Evolutionary conservation across 202 grass and related monocot genomes (phyloP), one percentile per base, ranked within the genome.

Genomic region (Cymbopogon flexuosus): DNA sequence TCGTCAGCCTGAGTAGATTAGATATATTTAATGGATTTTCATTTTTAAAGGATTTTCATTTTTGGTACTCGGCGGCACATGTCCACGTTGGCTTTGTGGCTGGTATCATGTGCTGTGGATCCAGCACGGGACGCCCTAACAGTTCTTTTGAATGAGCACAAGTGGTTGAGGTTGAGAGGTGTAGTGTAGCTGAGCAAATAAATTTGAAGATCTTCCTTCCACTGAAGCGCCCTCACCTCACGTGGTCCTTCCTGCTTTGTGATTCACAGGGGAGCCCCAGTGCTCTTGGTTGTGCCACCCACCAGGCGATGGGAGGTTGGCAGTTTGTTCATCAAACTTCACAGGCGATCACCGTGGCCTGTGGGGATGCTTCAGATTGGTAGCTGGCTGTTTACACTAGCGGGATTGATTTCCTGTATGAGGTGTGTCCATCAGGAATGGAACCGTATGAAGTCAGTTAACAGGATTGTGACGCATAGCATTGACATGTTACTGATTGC

Each of bases 111-210:
- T 62, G 10, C 41, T 46, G 64, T 39, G 19, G 47, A 73, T 73
- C 27, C 27, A 73, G 43, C 45, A 52, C 14, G 8, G 56, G 31
- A 56, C 43, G 22, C 27, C 22, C 22, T 15, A 51, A 40, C 62
- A 76, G 24, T 86, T 70, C 47, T 34, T 68, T 69, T 41, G 68
- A 43, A 58, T 35, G 74, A 40, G 22, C 65, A 45, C 66, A 70
- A 51, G 23, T 75, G 75, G 34, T 75, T 62, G 68, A 70, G n/a
- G 42, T 10, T 36, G 41, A 71, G 64, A 46, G 62, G 81, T 69
- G 40, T 62, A 39, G 81, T 69, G 40, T 62, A 39, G 61, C 31
- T 75, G 75, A 57, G 52, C 46, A 62, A 79, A 31, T 14, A 46
- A 77, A 66, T 51, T 52, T 36, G 10, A 79, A 73, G 21, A 49